Evolutionary conservation across 2,329 filamentous ascomycete genomes (phyloP), one percentile per base, ranked within the genome.

Genomic region (Curvularia eragrostidis): DNA sequence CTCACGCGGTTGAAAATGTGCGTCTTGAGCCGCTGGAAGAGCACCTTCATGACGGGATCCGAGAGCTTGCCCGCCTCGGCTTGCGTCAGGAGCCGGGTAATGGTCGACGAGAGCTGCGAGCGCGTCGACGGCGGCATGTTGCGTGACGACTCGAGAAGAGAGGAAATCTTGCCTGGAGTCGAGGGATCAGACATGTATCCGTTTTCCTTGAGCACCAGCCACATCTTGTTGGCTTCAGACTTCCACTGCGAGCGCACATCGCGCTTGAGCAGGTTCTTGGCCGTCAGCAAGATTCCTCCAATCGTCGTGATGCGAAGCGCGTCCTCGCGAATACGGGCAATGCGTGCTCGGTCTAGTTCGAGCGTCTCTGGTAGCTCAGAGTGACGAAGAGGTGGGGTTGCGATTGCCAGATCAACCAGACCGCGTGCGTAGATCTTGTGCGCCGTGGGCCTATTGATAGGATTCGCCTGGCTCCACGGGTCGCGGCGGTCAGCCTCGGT

Each of bases 241-340:
- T 89, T 91, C 91, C 91, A 95, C 19, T 89, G 87, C 12, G 85
- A 85, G 43, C 91, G 87, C 3, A 92, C 89, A 69, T 94, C 91
- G 15, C 91, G 87, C 77, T 93, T 93, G 30, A 95, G 83, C 7
- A 94, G 81, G 66, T 93, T 94, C 80, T 95, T 95, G 75, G 89
- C 89, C 50, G 92, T 91, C 13, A 94, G 79, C 26, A 93, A 80
- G 47, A 94, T 89, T 0, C 90, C 89, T 1, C 89, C 90, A 3
- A 89, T 85, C 1, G 89, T 90, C 21, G 91, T 85, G 66, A 94
- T 88, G 43, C 87, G 84, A 44, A 89, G 77, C 0, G 87, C 82
- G 56, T 87, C 81, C 24, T 78, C 74, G 8, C 87, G 84, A 47
- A 87, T 83, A 21, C 82, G 81, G 2, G 79, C 75, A 41, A 91